A percentile compares a stretch with the other conserved stretches of the same genome.
These are phyloP conservation scores for Globisporangium okanoganense DNA, from an alignment of 352 stramenopile genomes.

Conservation along the genomic window DNA sequence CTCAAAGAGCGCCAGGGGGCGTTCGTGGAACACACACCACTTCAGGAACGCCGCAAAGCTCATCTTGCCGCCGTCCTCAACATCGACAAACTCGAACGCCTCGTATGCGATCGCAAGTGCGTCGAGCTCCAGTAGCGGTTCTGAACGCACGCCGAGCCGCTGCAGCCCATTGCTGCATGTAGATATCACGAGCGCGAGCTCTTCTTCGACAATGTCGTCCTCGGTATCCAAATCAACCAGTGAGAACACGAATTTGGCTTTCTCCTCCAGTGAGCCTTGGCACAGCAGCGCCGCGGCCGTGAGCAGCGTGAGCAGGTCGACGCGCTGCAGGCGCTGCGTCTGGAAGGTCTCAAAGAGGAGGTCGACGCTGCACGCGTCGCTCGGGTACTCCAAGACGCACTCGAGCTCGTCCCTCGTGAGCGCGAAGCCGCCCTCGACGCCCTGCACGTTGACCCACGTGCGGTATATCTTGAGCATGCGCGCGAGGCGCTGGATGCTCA, in stretches of 20 bases:
- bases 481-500: slow-evolving; percentile 48
- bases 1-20: slow-evolving; percentile 49
- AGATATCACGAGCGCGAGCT: slow-evolving; percentile 64
- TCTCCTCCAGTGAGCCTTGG: slow-evolving; percentile 46
- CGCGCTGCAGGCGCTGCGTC: slow-evolving; percentile 8
- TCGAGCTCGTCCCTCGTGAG: slow-evolving; percentile 60
- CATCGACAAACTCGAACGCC: slow-evolving; percentile 56
- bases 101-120: slow-evolving; percentile 57
- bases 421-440: slow-evolving; percentile 55
- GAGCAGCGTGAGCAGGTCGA: slow-evolving; percentile 63
- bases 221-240: slow-evolving; percentile 72
- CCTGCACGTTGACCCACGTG: slow-evolving; percentile 44
- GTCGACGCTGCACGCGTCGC: slow-evolving; percentile 22
- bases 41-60: slow-evolving; percentile 52
- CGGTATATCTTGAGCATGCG: slow-evolving; percentile 54
- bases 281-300: slow-evolving; percentile 35
- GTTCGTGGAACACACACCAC: slow-evolving; percentile 66
- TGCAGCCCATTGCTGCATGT: slow-evolving; percentile 41
- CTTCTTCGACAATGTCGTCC: slow-evolving; percentile 69
- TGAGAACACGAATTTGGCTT: slow-evolving; percentile 54
- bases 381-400: slow-evolving; percentile 53
- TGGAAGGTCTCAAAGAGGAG: slow-evolving; percentile 55
- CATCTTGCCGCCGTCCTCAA: slow-evolving; percentile 72
- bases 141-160: slow-evolving; percentile 26
- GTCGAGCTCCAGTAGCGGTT: slow-evolving; percentile 34